phyloP scores from a whole-genome alignment of 2,329 filamentous ascomycete species.

The Botrytis galanthina region DNA sequence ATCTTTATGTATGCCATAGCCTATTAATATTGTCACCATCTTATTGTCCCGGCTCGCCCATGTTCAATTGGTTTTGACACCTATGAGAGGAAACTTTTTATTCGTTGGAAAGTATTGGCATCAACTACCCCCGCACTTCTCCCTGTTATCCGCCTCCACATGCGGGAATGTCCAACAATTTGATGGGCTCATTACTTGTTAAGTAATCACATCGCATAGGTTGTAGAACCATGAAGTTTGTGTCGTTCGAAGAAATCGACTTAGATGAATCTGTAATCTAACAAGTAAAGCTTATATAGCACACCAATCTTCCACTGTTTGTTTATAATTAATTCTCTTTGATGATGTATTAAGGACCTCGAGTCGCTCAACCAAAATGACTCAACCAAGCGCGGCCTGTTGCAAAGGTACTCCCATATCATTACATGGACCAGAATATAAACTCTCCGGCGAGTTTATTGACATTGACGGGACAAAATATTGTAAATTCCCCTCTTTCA shows the following conservation, averaged over 20 bases:
- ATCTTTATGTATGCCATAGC: neutral
- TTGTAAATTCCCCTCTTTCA: neutral
- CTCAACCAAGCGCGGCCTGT: constrained; percentile 13
- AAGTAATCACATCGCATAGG: constrained; percentile 7
- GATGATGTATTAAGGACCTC: neutral
- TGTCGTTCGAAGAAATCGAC: neutral
- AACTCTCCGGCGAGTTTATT: neutral
- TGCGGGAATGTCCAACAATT: neutral
- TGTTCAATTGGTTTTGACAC: neutral
- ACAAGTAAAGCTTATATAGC: neutral
- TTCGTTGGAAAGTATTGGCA: neutral
- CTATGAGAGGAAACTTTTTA: neutral
- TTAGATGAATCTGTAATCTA: neutral
- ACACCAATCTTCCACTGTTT: neutral
- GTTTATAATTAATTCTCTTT: neutral
- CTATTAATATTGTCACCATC: neutral
- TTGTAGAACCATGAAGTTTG: neutral
- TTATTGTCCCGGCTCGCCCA: neutral
- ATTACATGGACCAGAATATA: neutral
- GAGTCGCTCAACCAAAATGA: constrained; percentile 5
- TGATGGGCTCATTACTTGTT: neutral
- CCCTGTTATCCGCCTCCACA: neutral
- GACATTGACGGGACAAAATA: neutral
- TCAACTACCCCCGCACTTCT: constrained; percentile 2
- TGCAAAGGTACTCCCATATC: constrained; percentile 3